phyloP scores from a whole-genome alignment of 371 early-diverging fungal species.

The Saksenaea vasiformis region DNA sequence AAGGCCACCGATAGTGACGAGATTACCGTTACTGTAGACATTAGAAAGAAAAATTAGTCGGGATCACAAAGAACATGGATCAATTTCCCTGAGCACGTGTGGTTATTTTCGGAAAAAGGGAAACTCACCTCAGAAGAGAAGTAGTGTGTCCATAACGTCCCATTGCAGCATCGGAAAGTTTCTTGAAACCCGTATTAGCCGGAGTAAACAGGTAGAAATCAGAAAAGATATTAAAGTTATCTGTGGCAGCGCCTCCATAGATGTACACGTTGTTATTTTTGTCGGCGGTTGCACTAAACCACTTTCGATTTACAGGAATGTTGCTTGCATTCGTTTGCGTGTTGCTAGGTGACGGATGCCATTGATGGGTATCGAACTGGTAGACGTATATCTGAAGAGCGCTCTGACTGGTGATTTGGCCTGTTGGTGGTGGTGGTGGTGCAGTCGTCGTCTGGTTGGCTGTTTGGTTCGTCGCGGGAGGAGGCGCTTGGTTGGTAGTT shows the following conservation, averaged over 20 bases:
- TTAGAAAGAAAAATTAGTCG: constrained; percentile 10
- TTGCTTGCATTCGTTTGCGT: constrained; percentile 6
- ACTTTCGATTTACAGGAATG: constrained; percentile 24
- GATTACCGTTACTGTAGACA: constrained; percentile 31
- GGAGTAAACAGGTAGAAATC: constrained; percentile 32
- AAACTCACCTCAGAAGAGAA: constrained; percentile 34
- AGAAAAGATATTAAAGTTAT: constrained; percentile 13
- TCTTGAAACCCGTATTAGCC: constrained; percentile 15
- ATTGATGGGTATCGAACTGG: constrained; percentile 13
- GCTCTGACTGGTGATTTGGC: neutral
- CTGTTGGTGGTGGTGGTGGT: too few relatives aligned
- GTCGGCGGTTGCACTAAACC: constrained; percentile 27
- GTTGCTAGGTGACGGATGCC: constrained; percentile 13
- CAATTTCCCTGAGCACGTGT: constrained; percentile 4
- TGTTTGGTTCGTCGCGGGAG: neutral
- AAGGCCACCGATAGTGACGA: constrained; percentile 49
- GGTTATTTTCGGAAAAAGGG: constrained; percentile 4
- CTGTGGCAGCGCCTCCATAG: constrained; percentile 28
- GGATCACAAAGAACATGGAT: constrained; percentile 2
- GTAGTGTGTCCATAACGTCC: constrained; percentile 41
- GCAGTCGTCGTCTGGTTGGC: neutral
- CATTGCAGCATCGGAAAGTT: constrained; percentile 7
- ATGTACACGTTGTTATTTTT: constrained; percentile 22
- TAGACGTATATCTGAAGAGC: constrained; percentile 23
- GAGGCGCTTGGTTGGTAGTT: neutral